Percentiles rank a stretch among this genome's conserved stretches.
Conservation (phyloP, 2,329 filamentous ascomycete species). For the Parascedosporium putredinis region DNA sequence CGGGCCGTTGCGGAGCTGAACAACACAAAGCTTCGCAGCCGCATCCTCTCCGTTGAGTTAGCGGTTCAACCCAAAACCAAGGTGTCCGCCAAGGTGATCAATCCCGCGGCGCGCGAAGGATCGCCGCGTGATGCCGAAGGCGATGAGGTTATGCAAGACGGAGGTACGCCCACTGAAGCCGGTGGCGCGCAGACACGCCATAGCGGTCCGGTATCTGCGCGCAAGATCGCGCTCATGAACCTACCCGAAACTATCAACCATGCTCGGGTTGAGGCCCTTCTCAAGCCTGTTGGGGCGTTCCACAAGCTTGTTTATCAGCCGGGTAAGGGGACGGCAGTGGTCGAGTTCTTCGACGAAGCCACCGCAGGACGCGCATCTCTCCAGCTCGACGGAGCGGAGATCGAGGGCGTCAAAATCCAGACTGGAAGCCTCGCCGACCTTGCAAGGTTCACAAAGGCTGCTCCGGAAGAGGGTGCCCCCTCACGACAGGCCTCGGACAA, state of each 20-base stretch:
- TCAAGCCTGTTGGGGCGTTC: constrained; percentile 60
- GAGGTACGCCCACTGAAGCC: constrained; percentile 29
- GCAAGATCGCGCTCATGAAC: constrained; percentile 73
- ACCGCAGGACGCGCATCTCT: constrained; percentile 64
- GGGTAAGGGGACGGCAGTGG: constrained; percentile 71
- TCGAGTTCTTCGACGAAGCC: constrained; percentile 66
- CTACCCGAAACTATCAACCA: constrained; percentile 90
- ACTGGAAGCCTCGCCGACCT: constrained; percentile 28
- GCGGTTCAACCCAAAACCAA: constrained; percentile 20
- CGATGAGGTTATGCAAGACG: constrained; percentile 13
- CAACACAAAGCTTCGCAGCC: constrained; percentile 57
- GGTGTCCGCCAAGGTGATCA: constrained; percentile 32
- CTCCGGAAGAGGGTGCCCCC: background rate
- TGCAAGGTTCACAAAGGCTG: background rate
- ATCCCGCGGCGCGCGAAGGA: constrained; percentile 39
- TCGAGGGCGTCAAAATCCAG: constrained; percentile 42
- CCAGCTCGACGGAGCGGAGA: constrained; percentile 43
- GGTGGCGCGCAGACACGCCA: no score
- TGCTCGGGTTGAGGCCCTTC: constrained; percentile 63
- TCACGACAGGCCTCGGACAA: background rate
- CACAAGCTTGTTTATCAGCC: constrained; percentile 71
- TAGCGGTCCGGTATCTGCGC: constrained; percentile 36
- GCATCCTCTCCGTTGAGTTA: constrained; percentile 56
- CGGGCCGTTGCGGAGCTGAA: constrained; percentile 58
- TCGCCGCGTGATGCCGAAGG: constrained; percentile 19